These are phyloP conservation scores for Chaetomiaceae sp. DNA, from an alignment of 2,329 filamentous ascomycete genomes.

Conservation along the genomic window DNA sequence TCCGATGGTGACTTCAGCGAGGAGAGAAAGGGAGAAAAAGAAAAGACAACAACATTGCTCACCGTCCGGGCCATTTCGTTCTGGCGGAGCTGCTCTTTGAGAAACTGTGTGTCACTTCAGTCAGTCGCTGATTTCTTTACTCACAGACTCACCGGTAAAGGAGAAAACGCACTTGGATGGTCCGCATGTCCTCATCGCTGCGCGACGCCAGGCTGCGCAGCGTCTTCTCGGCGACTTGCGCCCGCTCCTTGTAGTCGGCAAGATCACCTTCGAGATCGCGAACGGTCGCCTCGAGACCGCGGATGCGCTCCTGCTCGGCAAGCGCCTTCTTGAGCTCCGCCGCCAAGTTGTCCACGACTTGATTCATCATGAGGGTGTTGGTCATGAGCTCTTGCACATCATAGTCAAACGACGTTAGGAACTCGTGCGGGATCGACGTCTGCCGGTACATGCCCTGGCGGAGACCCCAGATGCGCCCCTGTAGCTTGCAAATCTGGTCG, in stretches of 20 bases:
- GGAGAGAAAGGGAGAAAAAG: too few relatives aligned
- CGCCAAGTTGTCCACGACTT: background rate
- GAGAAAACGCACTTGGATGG: conserved; percentile 11
- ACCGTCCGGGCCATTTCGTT: conserved; percentile 8
- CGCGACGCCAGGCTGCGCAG: background rate
- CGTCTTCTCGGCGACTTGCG: background rate
- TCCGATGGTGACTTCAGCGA: background rate
- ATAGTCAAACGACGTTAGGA: conserved; percentile 8
- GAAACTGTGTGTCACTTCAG: background rate
- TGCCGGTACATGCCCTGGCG: conserved; percentile 8
- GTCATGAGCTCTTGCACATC: conserved; percentile 11
- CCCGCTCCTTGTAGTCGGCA: background rate
- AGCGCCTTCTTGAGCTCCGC: background rate
- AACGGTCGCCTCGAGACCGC: background rate
- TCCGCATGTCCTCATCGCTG: conserved; percentile 6
- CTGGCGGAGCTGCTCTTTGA: conserved; percentile 14
- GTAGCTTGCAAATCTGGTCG: conserved; percentile 1
- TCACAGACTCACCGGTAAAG: background rate
- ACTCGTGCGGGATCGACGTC: background rate
- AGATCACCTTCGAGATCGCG: conserved; percentile 5
- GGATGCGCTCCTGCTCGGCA: background rate
- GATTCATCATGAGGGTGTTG: conserved; percentile 4
- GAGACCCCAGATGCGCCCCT: conserved; percentile 14
- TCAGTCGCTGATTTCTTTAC: background rate
- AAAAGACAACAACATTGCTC: too few relatives aligned